Conservation (phyloP, 2,329 filamentous ascomycete genomes). For the Penicillium crustosum region DNA sequence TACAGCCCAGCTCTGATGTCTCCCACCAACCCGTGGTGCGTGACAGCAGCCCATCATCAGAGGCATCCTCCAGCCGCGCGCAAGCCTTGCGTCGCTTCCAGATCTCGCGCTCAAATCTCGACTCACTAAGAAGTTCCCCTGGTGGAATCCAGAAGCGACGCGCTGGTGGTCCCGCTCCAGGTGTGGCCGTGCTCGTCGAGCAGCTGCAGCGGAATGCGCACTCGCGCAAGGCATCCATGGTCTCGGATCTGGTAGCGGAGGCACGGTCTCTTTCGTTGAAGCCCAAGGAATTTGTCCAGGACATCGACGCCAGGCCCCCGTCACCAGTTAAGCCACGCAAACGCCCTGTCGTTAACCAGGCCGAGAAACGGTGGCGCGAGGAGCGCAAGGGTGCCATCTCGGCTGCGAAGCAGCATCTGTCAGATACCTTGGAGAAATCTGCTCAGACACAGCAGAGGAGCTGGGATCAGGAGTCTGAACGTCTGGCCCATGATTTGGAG, state of each 20-base stretch:
- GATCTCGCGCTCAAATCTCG: slow-evolving; percentile 37
- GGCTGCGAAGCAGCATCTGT: slow-evolving; percentile 37
- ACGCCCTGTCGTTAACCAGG: slow-evolving; percentile 43
- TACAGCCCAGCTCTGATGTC: background rate
- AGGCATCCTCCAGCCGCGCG: slow-evolving; percentile 21
- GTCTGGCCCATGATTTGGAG: slow-evolving; percentile 44
- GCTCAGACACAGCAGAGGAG: slow-evolving; percentile 36
- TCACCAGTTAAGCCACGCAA: slow-evolving; percentile 32
- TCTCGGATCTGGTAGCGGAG: slow-evolving; percentile 30
- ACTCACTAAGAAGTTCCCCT: slow-evolving; percentile 25
- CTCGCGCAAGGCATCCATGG: slow-evolving; percentile 36
- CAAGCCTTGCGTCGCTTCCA: slow-evolving; percentile 41
- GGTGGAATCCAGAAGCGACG: slow-evolving; percentile 40
- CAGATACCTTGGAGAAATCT: slow-evolving; percentile 38
- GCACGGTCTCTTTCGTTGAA: slow-evolving; percentile 6
- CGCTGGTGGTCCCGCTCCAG: slow-evolving; percentile 22
- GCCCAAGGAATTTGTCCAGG: slow-evolving; percentile 15
- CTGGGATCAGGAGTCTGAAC: slow-evolving; percentile 46
- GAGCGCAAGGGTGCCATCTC: slow-evolving; percentile 35
- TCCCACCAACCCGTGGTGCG: background rate
- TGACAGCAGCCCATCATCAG: slow-evolving; percentile 7
- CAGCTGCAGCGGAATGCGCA: slow-evolving; percentile 37
- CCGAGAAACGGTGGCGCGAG: slow-evolving; percentile 41
- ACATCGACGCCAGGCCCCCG: background rate
- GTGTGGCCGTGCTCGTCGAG: slow-evolving; percentile 43